Evolutionary conservation across 352 stramenopile genomes (phyloP), one percentile per base, ranked within the genome.

Genomic region (Globisporangium cystogenes): DNA sequence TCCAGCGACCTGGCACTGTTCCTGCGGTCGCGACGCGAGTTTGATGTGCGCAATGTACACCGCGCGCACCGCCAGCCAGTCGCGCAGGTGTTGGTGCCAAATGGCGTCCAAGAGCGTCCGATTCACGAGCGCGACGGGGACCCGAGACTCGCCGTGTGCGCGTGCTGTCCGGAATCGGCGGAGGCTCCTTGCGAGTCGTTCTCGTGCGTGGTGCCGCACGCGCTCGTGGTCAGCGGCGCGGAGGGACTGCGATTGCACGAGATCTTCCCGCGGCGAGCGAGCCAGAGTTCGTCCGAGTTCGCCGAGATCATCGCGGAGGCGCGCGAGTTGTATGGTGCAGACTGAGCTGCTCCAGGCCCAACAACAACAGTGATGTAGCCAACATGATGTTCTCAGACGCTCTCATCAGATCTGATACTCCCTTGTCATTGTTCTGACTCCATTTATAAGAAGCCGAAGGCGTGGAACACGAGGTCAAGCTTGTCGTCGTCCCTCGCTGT

Each of bases 141-240:
- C 26, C 51, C 65, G 51, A 63, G 76, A 18, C 27, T 87, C 48
- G 51, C 53, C 15, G 51, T 54, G 24, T 90, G 80, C 43, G 48
- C 27, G 26, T 90, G 80, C 55, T 67, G 55, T 23, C 48, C 53
- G 7, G 35, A 21, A 6, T 70, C 61, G 0, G 57, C 70, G 5
- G 21, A 58, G 18, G 59, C 51, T 37, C 77, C 80, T 4, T 90
- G 80, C 40, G 59, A 74, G 23, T 85, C 73, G 4, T 60, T 80
- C 37, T 59, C 77, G 0, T 90, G 80, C 40, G 45, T 85, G 16
- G 52, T 90, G 4, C 76, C 72, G 0, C 76, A 90, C 39, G 62
- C 65, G 21, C 50, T 88, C 4, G 61, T 86, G 27, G 59, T 90
- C 18, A 76, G 55, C 21, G 69, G 58, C 33, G 49, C 35, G 4